Evolutionary conservation across 1,284 basidiomycete genomes (phyloP).

Genomic region (Mycosarcoma mackinlayi): DNA sequence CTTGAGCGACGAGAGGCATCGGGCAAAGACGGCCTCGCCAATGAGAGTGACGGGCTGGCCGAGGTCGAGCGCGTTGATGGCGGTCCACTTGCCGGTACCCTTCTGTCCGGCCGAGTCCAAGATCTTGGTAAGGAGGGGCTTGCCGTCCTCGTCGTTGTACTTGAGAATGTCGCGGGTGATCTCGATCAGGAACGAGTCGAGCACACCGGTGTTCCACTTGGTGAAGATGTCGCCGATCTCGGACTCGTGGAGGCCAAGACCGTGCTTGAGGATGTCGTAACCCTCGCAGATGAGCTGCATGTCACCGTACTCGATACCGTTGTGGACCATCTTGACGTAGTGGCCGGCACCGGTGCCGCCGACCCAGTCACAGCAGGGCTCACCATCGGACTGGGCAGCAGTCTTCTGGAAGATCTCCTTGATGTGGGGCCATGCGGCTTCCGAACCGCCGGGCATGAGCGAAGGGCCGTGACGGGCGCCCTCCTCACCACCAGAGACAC

Average conservation of each 20-base stretch:
- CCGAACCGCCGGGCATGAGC: conserved; percentile 97
- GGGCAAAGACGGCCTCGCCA: conserved; percentile 98
- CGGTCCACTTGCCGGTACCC: conserved; percentile 99
- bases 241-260: conserved; percentile 77
- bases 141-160: conserved; percentile 91
- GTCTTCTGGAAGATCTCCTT: conserved; percentile 99
- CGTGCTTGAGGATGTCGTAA: conserved; percentile 90
- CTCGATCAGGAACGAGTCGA: conserved; percentile 99
- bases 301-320: conserved; percentile 91
- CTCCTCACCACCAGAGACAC: conserved; percentile 99
- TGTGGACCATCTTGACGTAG: conserved; percentile 99
- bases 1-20: conserved; percentile 97
- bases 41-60: conserved; percentile 92
- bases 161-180: conserved; percentile 72
- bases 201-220: conserved; percentile 95
- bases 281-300: conserved; percentile 98
- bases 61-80: conserved; percentile 95
- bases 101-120: conserved; percentile 89
- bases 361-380: conserved; percentile 99
- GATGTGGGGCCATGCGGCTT: conserved; percentile 93
- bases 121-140: conserved; percentile 90
- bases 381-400: conserved; percentile 91
- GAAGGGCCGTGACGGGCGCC: conserved; percentile 97
- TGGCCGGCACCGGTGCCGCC: conserved; percentile 92
- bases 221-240: conserved; percentile 69